Percentiles rank a stretch among this genome's conserved stretches.
These are phyloP conservation scores for Prunus kanzakura DNA, from an alignment of 306 rosid genomes.

Conservation along the genomic window DNA sequence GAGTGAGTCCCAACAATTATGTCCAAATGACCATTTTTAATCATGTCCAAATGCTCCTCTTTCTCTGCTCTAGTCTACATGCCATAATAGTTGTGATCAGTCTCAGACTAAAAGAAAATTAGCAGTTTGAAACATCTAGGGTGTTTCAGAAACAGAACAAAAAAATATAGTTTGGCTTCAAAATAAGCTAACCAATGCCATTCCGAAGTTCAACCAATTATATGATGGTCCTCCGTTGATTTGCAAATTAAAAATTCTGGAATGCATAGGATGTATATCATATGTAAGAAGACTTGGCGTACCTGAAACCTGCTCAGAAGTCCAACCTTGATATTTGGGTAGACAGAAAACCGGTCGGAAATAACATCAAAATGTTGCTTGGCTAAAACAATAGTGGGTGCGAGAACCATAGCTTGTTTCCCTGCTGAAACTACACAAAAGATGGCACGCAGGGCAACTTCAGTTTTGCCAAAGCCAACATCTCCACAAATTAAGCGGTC, in stretches of 20 bases:
- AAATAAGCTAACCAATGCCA: neutral
- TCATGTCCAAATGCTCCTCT: conserved; percentile 62
- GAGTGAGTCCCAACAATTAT: conserved; percentile 93
- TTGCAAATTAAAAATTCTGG: neutral
- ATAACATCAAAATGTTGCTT: conserved; percentile 89
- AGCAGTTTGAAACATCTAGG: conserved; percentile 6
- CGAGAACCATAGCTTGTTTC: conserved; percentile 94
- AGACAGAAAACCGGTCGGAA: conserved; percentile 70
- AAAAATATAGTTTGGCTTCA: neutral
- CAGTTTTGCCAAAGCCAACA: conserved; percentile 98
- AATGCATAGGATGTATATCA: neutral
- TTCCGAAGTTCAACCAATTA: neutral
- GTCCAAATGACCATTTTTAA: conserved; percentile 71
- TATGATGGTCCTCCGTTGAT: neutral
- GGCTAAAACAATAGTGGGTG: conserved; percentile 94
- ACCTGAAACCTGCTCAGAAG: conserved; percentile 97
- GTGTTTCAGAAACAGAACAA: neutral
- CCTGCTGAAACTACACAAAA: conserved; percentile 74
- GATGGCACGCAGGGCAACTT: conserved; percentile 96
- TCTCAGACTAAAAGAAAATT: conserved; percentile 23
- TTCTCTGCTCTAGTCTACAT: conserved; percentile 86
- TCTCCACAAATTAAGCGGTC: conserved; percentile 96
- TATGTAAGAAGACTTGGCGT: conserved; percentile 4
- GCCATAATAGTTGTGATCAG: conserved; percentile 34
- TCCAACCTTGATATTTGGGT: conserved; percentile 66